Conservation (phyloP, 2,329 filamentous ascomycete species). For the Claviceps lovelessii region DNA sequence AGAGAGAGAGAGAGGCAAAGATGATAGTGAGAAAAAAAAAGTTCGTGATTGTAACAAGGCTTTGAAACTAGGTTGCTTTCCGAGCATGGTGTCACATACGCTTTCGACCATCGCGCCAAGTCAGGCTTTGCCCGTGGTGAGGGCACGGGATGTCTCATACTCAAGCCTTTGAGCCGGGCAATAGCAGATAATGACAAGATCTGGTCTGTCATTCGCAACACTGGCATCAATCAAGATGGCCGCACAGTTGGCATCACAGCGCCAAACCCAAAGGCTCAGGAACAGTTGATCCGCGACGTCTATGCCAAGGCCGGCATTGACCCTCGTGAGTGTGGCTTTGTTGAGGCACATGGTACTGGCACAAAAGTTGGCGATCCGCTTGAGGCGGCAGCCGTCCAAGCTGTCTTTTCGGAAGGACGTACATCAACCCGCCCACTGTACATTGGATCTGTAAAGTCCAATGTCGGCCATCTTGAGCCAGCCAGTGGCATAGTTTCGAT, state of each 20-base stretch:
- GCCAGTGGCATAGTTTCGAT: constrained; percentile 34
- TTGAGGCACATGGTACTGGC: constrained; percentile 42
- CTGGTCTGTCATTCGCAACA: constrained; percentile 34
- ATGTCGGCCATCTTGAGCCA: constrained; percentile 37
- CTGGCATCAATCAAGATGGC: constrained; percentile 42
- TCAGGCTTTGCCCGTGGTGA: constrained; percentile 47
- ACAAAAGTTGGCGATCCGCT: constrained; percentile 41
- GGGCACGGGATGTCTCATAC: constrained; percentile 37
- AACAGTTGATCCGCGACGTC: constrained; percentile 21
- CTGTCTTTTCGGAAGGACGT: constrained; percentile 25
- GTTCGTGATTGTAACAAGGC: background rate
- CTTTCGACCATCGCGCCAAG: constrained; percentile 17
- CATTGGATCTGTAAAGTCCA: constrained; percentile 35
- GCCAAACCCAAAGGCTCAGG: constrained; percentile 37
- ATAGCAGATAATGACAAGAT: constrained; percentile 40
- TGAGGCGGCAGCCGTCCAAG: constrained; percentile 33
- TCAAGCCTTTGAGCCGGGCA: constrained; percentile 43
- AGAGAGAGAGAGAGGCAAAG: background rate
- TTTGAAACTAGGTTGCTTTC: background rate
- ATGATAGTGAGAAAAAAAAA: background rate
- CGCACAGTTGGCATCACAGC: constrained; percentile 32
- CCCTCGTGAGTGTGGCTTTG: constrained; percentile 17
- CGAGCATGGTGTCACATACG: constrained; percentile 22
- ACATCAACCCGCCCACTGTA: constrained; percentile 25
- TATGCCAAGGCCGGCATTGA: constrained; percentile 20